These are phyloP conservation scores for Leccinum subrobustum DNA, from an alignment of 1,284 basidiomycete genomes.

Conservation along the genomic window DNA sequence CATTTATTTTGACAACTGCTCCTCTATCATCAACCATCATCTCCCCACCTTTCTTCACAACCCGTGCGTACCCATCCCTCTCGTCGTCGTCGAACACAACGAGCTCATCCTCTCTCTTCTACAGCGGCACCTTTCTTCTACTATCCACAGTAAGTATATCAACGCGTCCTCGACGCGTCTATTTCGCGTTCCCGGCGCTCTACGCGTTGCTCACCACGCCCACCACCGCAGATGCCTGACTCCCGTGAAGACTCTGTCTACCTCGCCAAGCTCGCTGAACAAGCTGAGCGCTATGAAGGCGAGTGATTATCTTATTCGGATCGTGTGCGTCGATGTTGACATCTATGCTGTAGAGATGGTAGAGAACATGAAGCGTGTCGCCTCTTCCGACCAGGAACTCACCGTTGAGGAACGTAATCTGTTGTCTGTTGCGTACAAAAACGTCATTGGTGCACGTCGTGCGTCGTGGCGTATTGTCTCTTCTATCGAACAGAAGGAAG, in stretches of 20 bases:
- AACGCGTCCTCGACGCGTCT: constrained; percentile 35
- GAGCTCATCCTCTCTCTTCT: constrained; percentile 32
- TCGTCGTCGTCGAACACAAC: constrained; percentile 30
- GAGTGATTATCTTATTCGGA: constrained; percentile 29
- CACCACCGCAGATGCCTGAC: constrained; percentile 65
- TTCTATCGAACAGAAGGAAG: constrained; percentile 99
- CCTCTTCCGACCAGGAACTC: constrained; percentile 95
- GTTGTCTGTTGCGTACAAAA: constrained; percentile 99
- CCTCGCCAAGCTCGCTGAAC: constrained; percentile 99
- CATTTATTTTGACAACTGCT: constrained; percentile 42
- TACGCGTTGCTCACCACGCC: constrained; percentile 26
- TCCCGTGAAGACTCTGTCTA: constrained; percentile 97
- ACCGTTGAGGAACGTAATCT: constrained; percentile 99
- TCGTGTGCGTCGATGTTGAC: constrained; percentile 13
- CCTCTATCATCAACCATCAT: constrained; percentile 48
- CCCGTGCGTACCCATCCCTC: constrained; percentile 32
- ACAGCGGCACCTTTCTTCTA: constrained; percentile 16
- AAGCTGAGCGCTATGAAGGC: constrained; percentile 99
- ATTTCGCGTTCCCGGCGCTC: constrained; percentile 18
- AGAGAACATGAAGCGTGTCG: constrained; percentile 98
- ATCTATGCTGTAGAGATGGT: constrained; percentile 79
- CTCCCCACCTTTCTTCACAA: constrained; percentile 35
- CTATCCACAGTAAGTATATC: constrained; percentile 36
- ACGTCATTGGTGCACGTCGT: constrained; percentile 98
- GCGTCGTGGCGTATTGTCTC: constrained; percentile 99